Evolutionary conservation across 306 rosid species (phyloP), one percentile per base, ranked within the genome.

Genomic region (Glycine latifolia): DNA sequence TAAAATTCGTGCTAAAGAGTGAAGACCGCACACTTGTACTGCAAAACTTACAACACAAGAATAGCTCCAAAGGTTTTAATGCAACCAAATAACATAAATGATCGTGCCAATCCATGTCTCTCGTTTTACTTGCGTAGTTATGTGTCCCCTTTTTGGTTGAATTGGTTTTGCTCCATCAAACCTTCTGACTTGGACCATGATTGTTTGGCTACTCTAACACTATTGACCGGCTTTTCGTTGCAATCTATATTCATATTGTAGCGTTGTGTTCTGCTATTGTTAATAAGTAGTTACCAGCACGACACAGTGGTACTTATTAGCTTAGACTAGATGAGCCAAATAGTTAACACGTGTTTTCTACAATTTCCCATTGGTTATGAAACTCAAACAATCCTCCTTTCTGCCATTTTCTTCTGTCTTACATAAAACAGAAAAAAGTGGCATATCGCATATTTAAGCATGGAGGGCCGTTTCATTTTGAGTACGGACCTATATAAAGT

Each of bases 81-180:
- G 76, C 85, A 80, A 77, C 85, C 82, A 78, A 90, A 81, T 87
- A 61, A 59, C 80, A 78, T 48, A 50, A 52, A 67, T 48, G 72
- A 44, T 65, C 44, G 52, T 35, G 75, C 83, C 85, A 76, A 33
- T 70, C 59, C 3, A 53, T 70, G 59, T 43, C 55, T 52, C 41
- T 33, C 61, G 66, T 75, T 79, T 87, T 67, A 84, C 83, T 76
- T 37, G 71, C 16, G 26, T 37, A 65, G 71, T 65, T 75, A 6
- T 46, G 46, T 78, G 66, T 82, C 81, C 55, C 82, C 71, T 61
- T 55, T 44, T n/a, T 44, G 35, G n/a, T 79, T 81, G 67, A 60
- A 73, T 63, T 54, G 58, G 53, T 72, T 72, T 56, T 53, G 33
- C 60, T n/a, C 43, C 75, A 65, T n/a, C 56, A 78, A 77, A 77